These are phyloP conservation scores for Metschnikowia lachancei DNA, from an alignment of 805 yeast genomes.

Conservation along the genomic window DNA sequence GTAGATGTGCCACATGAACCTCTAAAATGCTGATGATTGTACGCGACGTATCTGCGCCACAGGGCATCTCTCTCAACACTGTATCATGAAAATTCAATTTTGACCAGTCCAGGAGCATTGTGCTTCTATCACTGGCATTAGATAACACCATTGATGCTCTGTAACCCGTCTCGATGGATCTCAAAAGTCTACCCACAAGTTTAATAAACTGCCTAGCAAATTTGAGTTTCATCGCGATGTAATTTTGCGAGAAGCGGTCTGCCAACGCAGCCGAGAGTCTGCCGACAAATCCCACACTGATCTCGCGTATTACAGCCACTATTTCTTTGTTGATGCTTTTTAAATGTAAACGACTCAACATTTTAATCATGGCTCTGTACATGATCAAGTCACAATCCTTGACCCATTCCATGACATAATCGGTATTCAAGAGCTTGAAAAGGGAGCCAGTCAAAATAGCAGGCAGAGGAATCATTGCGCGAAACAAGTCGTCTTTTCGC, in stretches of 20 bases:
- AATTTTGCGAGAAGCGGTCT: slow-evolving; percentile 46
- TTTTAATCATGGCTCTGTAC: slow-evolving; percentile 52
- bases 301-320: slow-evolving; percentile 50
- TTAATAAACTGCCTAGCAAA: slow-evolving; percentile 54
- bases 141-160: slow-evolving; percentile 48
- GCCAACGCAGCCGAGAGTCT: slow-evolving; percentile 39
- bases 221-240: slow-evolving; percentile 51
- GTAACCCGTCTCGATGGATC: slow-evolving; percentile 52
- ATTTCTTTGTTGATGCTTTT: slow-evolving; percentile 56
- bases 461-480: slow-evolving; percentile 51
- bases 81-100: slow-evolving; percentile 47
- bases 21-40: slow-evolving; percentile 34
- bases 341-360: slow-evolving; percentile 60
- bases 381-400: slow-evolving; percentile 61
- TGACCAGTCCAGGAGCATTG: slow-evolving; percentile 61
- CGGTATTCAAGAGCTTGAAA: slow-evolving; percentile 52
- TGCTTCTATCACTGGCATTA: slow-evolving; percentile 40
- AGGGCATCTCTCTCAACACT: slow-evolving; percentile 50
- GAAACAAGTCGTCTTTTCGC: slow-evolving; percentile 60
- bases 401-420: slow-evolving; percentile 59
- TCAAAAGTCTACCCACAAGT: slow-evolving; percentile 52
- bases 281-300: slow-evolving; percentile 50
- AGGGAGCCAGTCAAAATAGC: slow-evolving; percentile 61
- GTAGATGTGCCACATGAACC: slow-evolving; percentile 32
- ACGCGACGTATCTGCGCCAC: slow-evolving; percentile 36